phyloP scores from a whole-genome alignment of 2,329 filamentous ascomycete genomes.

The Furcasterigmium sp. region DNA sequence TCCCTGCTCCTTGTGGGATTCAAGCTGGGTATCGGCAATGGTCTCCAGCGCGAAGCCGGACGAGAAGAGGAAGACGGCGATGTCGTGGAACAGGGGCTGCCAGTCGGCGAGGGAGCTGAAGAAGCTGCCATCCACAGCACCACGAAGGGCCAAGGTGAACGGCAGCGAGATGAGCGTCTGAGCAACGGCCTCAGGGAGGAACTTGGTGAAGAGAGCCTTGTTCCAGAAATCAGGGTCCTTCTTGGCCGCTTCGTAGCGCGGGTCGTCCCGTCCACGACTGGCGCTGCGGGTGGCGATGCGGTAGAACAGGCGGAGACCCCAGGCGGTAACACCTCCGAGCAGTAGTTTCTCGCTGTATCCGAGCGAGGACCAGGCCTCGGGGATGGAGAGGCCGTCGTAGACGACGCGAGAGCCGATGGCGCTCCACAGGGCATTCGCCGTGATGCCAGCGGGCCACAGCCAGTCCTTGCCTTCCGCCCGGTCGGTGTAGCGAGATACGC shows the following conservation, averaged over 20 bases:
- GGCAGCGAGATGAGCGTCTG: conserved; percentile 52
- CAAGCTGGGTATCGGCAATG: conserved; percentile 51
- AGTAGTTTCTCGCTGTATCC: conserved; percentile 51
- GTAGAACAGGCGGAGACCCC: conserved; percentile 52
- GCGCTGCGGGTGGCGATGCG: conserved; percentile 44
- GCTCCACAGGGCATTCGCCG: conserved; percentile 56
- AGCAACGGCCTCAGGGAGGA: conserved; percentile 52
- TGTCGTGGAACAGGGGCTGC: conserved; percentile 22
- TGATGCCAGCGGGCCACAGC: conserved; percentile 49
- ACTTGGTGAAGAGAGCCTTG: conserved; percentile 45
- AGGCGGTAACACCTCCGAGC: conserved; percentile 49
- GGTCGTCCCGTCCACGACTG: conserved; percentile 47
- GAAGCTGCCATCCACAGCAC: conserved; percentile 16
- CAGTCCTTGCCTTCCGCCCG: conserved; percentile 57
- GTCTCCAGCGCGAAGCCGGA: conserved; percentile 51
- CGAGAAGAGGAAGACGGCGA: conserved; percentile 50
- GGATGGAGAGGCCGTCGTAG: conserved; percentile 36
- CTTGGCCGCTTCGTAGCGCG: conserved; percentile 48
- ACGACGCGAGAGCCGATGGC: conserved; percentile 47
- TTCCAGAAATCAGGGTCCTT: conserved; percentile 49
- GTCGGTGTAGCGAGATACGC: conserved; percentile 43
- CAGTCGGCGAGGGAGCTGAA: conserved; percentile 5
- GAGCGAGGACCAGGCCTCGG: conserved; percentile 39
- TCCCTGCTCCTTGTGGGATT: conserved; percentile 34
- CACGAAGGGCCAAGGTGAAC: conserved; percentile 50